Evolutionary conservation across 192 early-diverging fungal species (phyloP), one percentile per base, ranked within the genome.

Genomic region (Lobosporangium transversale): DNA sequence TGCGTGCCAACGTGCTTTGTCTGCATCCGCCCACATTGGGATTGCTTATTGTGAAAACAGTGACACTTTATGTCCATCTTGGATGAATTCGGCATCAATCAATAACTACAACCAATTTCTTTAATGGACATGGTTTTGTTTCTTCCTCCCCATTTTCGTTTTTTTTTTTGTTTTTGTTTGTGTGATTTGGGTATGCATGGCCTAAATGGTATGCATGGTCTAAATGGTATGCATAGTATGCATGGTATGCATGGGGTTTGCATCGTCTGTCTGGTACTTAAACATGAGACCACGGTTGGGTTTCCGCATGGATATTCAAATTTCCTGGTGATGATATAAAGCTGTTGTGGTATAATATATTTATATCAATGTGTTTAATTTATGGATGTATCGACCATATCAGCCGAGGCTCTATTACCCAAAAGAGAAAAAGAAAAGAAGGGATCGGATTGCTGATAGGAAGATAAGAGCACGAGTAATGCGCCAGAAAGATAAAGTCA

Each of bases 401-500:
- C n/a, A n/a, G n/a, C n/a, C n/a, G n/a, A n/a, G n/a, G n/a, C n/a
- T n/a, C n/a, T n/a, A n/a, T n/a, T n/a, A n/a, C n/a, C n/a, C n/a
- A n/a, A n/a, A n/a, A n/a, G n/a, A n/a, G n/a, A n/a, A n/a, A 10
- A 14, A 40, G 14, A 40, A 14, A 40, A 40, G 8, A 14, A 40
- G 7, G 37, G 37, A 40, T 40, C 37, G 50, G 50, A 51, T 51
- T 10, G 50, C 23, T 27, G 24, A 24, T 4, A 20, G 50, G 50
- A 51, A 26, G 50, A 51, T 27, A 51, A 51, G 50, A 51, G 50
- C 50, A 51, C 50, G 26, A 60, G 58, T 30, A 29, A 48, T n/a
- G 45, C 45, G 30, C 24, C 26, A 60, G 27, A 59, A 59, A 45
- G 29, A 40, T 8, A 36, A 42, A 18, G 23, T 26, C 23, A 43